A percentile compares a stretch with the other conserved stretches of the same genome.
Conservation (phyloP, 306 rosid genomes). For the Sophora flavescens region DNA sequence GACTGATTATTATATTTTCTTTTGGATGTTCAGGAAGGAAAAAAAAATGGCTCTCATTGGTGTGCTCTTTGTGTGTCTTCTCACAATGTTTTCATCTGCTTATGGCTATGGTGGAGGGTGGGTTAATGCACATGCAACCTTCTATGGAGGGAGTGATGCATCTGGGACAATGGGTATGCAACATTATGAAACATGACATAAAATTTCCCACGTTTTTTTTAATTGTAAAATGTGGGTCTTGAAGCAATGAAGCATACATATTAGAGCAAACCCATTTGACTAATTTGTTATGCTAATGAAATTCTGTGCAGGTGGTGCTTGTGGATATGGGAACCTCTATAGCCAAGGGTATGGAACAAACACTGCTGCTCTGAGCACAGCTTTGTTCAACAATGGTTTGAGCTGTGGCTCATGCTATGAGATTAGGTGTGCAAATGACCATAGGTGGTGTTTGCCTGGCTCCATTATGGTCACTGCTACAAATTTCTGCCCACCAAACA, state of each 20-base stretch:
- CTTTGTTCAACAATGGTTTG: constrained; percentile 90
- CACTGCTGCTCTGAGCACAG: constrained; percentile 97
- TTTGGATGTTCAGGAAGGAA: constrained; percentile 56
- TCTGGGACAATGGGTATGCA: constrained; percentile 99
- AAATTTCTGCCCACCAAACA: constrained; percentile 98
- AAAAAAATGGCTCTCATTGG: constrained; percentile 60
- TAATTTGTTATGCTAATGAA: background rate
- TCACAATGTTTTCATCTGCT: constrained; percentile 65
- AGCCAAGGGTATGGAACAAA: constrained; percentile 99
- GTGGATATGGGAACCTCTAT: constrained; percentile 96
- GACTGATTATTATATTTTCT: constrained; percentile 20
- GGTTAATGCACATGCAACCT: constrained; percentile 90
- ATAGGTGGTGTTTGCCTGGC: constrained; percentile 87
- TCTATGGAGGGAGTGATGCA: constrained; percentile 97
- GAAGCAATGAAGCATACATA: no score
- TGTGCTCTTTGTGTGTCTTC: constrained; percentile 55
- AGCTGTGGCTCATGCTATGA: constrained; percentile 96
- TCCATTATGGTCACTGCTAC: constrained; percentile 97
- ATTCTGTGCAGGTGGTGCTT: constrained; percentile 80
- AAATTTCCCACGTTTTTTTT: background rate
- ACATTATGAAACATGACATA: no score
- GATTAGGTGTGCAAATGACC: constrained; percentile 74
- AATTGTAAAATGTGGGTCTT: background rate
- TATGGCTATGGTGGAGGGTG: constrained; percentile 77
- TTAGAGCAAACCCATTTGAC: constrained; percentile 3